Evolutionary conservation across 108 stramenopile species (phyloP), one percentile per base, ranked within the genome.

Genomic region (Fragilariopsis cylindrus): DNA sequence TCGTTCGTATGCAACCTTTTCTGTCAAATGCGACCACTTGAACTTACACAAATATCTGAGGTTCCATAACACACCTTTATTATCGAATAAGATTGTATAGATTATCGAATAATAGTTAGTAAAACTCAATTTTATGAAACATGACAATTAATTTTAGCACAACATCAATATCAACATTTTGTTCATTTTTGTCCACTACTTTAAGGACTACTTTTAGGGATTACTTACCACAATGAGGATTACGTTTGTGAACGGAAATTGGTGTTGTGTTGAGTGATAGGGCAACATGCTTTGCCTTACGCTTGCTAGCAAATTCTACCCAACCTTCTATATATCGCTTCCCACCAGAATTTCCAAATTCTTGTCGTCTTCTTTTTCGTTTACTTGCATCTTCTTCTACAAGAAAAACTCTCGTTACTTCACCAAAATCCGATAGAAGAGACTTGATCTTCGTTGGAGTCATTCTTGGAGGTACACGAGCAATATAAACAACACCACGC

Each of bases 1-100:
- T 62, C 97, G 80, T 76, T 99, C 98, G 73, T 98, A 98, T 6
- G 97, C 96, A 9, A 97, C 91, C 84, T 98, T 98, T 82, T 99
- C 98, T 18, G 98, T 97, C 43, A 99, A 79, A 69, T 97, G 94
- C 18, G 85, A 82, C 98, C 98, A 99, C 72, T 97, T 90, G 85
- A 99, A 99, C 43, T 94, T 94, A 6, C 70, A 70, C 62, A 99
- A 71, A 78, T 97, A 98, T 73, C 98, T 99, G 60, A 99, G 52
- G 77, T 94, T 96, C 98, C 98, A 99, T 54, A 96, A 80, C 75
- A 96, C 96, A 54, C 96, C 80, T 81, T 41, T 7, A 6, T 74
- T 62, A 79, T 65, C 70, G 83, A 44, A 44, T 8, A 44, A 45
- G 65, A 44, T 15, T 7, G 15, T n/a, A 53, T 53, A 15, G 15